Evolutionary conservation across 2,329 filamentous ascomycete genomes (phyloP).

Genomic region (Aureobasidium musti): DNA sequence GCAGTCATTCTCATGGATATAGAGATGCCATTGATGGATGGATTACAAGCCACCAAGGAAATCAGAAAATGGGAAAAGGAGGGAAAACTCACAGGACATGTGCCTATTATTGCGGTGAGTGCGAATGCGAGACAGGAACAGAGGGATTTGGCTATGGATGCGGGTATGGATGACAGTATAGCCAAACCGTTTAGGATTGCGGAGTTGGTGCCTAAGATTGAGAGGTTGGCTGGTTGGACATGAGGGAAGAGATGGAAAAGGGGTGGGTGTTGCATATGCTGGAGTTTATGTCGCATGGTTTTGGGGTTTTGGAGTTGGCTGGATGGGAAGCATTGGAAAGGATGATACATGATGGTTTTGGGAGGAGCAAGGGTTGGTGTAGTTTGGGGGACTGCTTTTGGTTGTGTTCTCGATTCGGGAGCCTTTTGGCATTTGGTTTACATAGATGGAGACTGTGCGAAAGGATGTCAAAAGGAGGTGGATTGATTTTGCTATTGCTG

Average conservation of each 20-base stretch:
- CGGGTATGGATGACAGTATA: constrained; percentile 61
- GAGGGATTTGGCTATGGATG: constrained; percentile 67
- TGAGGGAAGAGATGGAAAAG: not conserved
- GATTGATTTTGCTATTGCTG: not conserved
- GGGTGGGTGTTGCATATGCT: not conserved
- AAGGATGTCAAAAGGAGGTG: too few relatives aligned
- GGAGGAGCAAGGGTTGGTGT: not conserved
- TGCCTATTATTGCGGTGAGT: constrained; percentile 77
- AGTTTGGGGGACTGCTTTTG: not conserved
- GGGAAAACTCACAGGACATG: constrained; percentile 63
- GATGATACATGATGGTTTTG: not conserved
- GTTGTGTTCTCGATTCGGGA: not conserved
- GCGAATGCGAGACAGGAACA: constrained; percentile 76
- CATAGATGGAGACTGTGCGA: too few relatives aligned
- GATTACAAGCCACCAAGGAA: constrained; percentile 67
- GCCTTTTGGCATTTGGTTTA: not conserved
- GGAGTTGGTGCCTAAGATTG: constrained; percentile 26
- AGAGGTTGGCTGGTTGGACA: constrained; percentile 16
- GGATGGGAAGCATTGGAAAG: not conserved
- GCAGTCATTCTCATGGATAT: constrained; percentile 70
- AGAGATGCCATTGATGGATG: constrained; percentile 71
- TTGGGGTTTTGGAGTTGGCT: not conserved
- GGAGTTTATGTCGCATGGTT: not conserved
- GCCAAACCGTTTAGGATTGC: constrained; percentile 31
- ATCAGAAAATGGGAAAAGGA: constrained; percentile 68